phyloP scores from a whole-genome alignment of 2,329 filamentous ascomycete species.

The Epichloe festucae region DNA sequence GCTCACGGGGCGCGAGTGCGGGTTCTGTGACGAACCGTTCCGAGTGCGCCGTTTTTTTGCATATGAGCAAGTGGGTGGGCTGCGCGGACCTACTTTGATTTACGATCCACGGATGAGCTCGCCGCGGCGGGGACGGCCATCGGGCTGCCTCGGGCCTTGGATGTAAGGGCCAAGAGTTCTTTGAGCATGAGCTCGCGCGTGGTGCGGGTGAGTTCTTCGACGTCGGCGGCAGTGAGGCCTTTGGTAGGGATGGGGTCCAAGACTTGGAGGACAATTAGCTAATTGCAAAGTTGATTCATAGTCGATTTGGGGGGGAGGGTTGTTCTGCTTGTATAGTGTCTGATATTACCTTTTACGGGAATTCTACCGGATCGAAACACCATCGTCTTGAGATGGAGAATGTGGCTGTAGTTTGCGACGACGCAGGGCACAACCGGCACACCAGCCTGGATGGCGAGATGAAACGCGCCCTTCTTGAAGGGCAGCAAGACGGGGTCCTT shows the following conservation, averaged over 20 bases:
- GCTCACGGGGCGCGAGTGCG: too few relatives aligned
- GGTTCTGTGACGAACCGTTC: too few relatives aligned
- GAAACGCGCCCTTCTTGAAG: slow-evolving; percentile 99
- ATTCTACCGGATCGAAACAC: slow-evolving; percentile 58
- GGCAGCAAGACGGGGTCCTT: slow-evolving; percentile 69
- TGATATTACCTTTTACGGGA: slow-evolving; percentile 56
- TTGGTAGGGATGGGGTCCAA: slow-evolving; percentile 69
- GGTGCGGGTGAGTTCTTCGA: slow-evolving; percentile 56
- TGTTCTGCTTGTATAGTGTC: too few relatives aligned
- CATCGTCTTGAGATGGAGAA: slow-evolving; percentile 50
- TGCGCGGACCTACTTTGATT: neutral
- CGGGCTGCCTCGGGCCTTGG: slow-evolving; percentile 32
- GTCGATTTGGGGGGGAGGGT: too few relatives aligned
- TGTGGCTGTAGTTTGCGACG: slow-evolving; percentile 64
- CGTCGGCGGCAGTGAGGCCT: slow-evolving; percentile 60
- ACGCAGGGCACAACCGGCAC: slow-evolving; percentile 86
- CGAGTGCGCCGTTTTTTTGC: neutral
- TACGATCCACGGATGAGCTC: slow-evolving; percentile 18
- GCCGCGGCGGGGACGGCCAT: slow-evolving; percentile 19
- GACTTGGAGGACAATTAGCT: slow-evolving; percentile 33
- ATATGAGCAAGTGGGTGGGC: neutral
- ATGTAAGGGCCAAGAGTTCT: slow-evolving; percentile 43
- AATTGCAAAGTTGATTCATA: too few relatives aligned
- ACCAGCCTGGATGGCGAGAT: slow-evolving; percentile 84
- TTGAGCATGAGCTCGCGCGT: slow-evolving; percentile 66